Evolutionary conservation across 164 flowering plant species (phyloP).

Genomic region (Echeveria elegans): DNA sequence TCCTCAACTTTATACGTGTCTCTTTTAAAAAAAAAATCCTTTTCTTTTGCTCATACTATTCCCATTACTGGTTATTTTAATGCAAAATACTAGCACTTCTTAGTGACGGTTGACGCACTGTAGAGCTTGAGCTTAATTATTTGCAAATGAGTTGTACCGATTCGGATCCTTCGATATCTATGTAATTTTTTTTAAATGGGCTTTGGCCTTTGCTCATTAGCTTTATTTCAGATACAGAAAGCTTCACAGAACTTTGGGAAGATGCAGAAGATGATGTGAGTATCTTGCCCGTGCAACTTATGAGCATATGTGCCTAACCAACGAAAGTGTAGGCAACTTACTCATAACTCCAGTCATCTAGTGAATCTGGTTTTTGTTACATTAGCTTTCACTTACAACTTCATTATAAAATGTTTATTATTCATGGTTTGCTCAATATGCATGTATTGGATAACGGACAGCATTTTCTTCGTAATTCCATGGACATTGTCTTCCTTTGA

Average conservation of each 20-base stretch:
- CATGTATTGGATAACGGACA: neutral
- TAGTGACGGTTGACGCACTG: too few relatives aligned
- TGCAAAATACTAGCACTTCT: too few relatives aligned
- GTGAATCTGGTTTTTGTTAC: too few relatives aligned
- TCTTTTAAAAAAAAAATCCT: too few relatives aligned
- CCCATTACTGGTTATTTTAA: too few relatives aligned
- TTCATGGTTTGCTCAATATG: neutral
- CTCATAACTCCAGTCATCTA: neutral
- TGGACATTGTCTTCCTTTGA: neutral
- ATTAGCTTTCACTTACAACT: too few relatives aligned
- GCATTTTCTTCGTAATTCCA: neutral
- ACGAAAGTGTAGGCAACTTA: constrained; percentile 36
- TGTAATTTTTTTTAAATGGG: too few relatives aligned
- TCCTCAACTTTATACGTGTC: constrained; percentile 58
- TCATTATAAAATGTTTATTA: too few relatives aligned
- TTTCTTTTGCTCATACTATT: too few relatives aligned
- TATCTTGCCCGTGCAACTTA: constrained; percentile 58
- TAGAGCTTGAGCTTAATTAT: too few relatives aligned
- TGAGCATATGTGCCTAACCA: constrained; percentile 63
- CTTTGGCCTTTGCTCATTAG: neutral
- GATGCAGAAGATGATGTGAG: constrained; percentile 83
- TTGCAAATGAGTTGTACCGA: too few relatives aligned
- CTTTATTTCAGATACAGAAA: constrained; percentile 37
- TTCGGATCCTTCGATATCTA: too few relatives aligned
- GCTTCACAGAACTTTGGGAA: constrained; percentile 33